These are phyloP conservation scores for Bassia scoparia DNA, from an alignment of 148 eudicot genomes.

Conservation along the genomic window DNA sequence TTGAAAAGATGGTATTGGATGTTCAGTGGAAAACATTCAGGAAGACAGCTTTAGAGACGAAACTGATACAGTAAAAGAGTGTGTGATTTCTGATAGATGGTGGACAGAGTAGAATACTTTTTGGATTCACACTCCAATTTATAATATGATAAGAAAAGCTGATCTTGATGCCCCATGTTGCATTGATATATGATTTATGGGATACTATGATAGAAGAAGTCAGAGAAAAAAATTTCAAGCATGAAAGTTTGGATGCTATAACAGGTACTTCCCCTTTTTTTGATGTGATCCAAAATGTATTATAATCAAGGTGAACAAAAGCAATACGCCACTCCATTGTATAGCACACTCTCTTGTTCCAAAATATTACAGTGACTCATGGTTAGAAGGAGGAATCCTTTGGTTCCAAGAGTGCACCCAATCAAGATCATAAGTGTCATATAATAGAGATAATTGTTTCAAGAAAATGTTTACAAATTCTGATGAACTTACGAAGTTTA, in stretches of 20 bases:
- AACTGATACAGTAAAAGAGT: too few relatives aligned
- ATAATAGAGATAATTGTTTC: constrained; percentile 7
- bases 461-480: constrained; percentile 5
- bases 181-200: not conserved
- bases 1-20: not conserved
- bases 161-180: not conserved
- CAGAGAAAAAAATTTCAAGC: not conserved
- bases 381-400: not conserved
- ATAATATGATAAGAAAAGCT: not conserved
- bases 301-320: constrained; percentile 7
- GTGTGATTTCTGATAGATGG: not conserved
- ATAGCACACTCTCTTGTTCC: constrained; percentile 6
- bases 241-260: not conserved
- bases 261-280: not conserved
- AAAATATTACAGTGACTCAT: constrained; percentile 2
- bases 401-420: not conserved
- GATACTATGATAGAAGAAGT: not conserved
- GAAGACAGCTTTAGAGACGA: too few relatives aligned
- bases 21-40: not conserved
- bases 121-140: not conserved
- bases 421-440: not conserved
- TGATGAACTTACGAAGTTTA: not conserved
- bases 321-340: constrained; percentile 8
- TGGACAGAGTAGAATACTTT: not conserved
- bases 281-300: not conserved